phyloP scores from a whole-genome alignment of 78 protist species.

The Goniomonas avonlea region DNA sequence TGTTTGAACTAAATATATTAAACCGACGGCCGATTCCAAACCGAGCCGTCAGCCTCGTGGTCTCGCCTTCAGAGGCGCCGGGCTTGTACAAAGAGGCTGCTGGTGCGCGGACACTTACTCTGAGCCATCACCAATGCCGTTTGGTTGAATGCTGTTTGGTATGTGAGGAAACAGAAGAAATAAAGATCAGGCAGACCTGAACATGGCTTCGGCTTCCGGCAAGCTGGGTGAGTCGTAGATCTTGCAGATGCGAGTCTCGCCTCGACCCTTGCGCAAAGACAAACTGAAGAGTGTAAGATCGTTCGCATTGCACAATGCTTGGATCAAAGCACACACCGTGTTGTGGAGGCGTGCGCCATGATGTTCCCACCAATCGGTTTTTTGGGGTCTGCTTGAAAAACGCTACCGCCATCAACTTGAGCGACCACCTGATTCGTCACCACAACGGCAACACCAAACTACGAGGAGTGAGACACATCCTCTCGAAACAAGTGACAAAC shows the following conservation, averaged over 20 bases:
- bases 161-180: neutral
- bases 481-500: neutral
- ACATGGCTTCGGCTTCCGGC: constrained; percentile 51
- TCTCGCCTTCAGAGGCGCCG: neutral
- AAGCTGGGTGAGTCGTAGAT: constrained; percentile 94
- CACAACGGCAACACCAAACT: constrained; percentile 93
- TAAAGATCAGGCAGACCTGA: neutral
- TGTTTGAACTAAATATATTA: no score
- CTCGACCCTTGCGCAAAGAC: constrained; percentile 91
- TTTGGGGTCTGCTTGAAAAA: constrained; percentile 53
- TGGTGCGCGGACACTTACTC: no score
- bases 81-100: no score
- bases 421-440: constrained; percentile 97
- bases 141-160: neutral
- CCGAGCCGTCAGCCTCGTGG: neutral
- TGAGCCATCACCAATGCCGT: constrained; percentile 36
- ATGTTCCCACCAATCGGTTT: constrained; percentile 95
- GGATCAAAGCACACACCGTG: constrained; percentile 54
- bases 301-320: neutral
- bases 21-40: neutral
- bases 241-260: constrained; percentile 92
- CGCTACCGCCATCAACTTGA: constrained; percentile 63
- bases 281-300: neutral
- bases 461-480: neutral
- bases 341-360: constrained; percentile 99